A percentile compares a stretch with the other conserved stretches of the same genome.
Evolutionary conservation across 2,329 filamentous ascomycete genomes (phyloP).

Genomic region (Ophiostoma quercus): DNA sequence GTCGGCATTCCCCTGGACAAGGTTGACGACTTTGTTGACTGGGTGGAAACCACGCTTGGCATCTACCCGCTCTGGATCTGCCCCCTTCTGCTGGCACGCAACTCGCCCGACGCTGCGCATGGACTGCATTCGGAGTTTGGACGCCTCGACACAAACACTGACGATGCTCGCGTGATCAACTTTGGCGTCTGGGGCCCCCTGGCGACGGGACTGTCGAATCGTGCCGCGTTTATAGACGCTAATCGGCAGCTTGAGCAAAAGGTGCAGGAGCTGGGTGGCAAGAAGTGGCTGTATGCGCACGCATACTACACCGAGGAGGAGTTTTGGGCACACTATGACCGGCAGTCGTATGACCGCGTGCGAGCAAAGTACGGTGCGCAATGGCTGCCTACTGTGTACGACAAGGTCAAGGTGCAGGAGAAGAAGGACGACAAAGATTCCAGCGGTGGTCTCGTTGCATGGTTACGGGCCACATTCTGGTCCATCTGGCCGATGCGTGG

Average conservation of each 20-base stretch:
- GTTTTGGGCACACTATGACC: slow-evolving; percentile 62
- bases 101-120: slow-evolving; percentile 39
- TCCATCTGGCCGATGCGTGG: slow-evolving; percentile 42
- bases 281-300: slow-evolving; percentile 67
- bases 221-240: slow-evolving; percentile 44
- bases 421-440: slow-evolving; percentile 33
- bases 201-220: slow-evolving; percentile 32
- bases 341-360: slow-evolving; percentile 53
- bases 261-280: slow-evolving; percentile 54
- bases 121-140: slow-evolving; percentile 47
- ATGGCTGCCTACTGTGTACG: slow-evolving; percentile 59
- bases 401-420: slow-evolving; percentile 57
- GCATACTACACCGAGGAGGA: slow-evolving; percentile 63
- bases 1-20: slow-evolving; percentile 47
- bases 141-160: slow-evolving; percentile 30
- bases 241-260: slow-evolving; percentile 59
- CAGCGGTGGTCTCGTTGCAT: slow-evolving; percentile 32
- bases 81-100: slow-evolving; percentile 44
- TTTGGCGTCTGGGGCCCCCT: slow-evolving; percentile 59
- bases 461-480: slow-evolving; percentile 34
- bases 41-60: slow-evolving; percentile 42
- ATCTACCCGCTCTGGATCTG: slow-evolving; percentile 56
- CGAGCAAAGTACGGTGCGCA: slow-evolving; percentile 54
- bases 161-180: slow-evolving; percentile 47
- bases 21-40: slow-evolving; percentile 43